These are phyloP conservation scores for Lipomyces chichibuensis DNA, from an alignment of 805 yeast genomes.

Conservation along the genomic window DNA sequence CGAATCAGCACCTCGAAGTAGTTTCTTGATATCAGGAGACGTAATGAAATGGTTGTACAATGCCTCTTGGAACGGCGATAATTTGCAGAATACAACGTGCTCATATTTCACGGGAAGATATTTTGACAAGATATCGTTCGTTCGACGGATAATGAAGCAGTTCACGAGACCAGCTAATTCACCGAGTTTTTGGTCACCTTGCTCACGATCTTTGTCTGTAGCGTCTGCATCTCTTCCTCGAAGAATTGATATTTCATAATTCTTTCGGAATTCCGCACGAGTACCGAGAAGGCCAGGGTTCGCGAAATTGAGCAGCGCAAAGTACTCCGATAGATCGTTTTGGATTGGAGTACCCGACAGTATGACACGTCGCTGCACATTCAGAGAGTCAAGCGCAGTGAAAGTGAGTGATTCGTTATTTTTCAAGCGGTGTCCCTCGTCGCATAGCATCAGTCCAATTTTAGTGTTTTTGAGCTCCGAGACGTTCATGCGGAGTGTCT, in stretches of 20 bases:
- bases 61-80: conserved; percentile 73
- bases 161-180: conserved; percentile 79
- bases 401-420: conserved; percentile 92
- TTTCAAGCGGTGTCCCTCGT: conserved; percentile 81
- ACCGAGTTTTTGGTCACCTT: conserved; percentile 68
- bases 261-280: conserved; percentile 77
- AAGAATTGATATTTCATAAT: conserved; percentile 78
- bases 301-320: conserved; percentile 85
- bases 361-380: conserved; percentile 86
- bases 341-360: conserved; percentile 95
- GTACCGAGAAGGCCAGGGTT: conserved; percentile 93
- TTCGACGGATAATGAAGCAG: conserved; percentile 88
- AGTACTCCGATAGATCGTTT: conserved; percentile 91
- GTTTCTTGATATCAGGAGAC: conserved; percentile 72
- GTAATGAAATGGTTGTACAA: conserved; percentile 75
- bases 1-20: conserved; percentile 65
- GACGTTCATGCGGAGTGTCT: conserved; percentile 84
- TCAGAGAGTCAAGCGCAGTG: conserved; percentile 78
- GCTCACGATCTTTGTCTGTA: conserved; percentile 69
- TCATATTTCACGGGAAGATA: conserved; percentile 95
- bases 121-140: conserved; percentile 91
- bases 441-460: conserved; percentile 83
- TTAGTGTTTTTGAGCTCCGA: conserved; percentile 73
- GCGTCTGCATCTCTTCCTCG: conserved; percentile 90
- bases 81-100: conserved; percentile 89